Base-by-base conservation (phyloP, 805 yeast species). In the Nakazawaea siamensis region DNA sequence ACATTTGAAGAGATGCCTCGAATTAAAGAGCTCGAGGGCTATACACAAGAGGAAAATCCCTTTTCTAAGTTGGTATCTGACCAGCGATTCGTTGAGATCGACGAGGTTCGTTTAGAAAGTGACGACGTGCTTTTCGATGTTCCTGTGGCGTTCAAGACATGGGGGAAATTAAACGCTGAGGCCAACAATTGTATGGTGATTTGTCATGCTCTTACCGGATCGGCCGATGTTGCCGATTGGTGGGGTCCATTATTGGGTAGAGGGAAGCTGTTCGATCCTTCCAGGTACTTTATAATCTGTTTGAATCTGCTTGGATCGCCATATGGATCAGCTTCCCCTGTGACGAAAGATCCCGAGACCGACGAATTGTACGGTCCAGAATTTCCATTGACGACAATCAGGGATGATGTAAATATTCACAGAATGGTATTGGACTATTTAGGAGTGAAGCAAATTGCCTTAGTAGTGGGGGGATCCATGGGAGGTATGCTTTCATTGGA, bases 401-500 rank as follows among this genome's bases (percentile, higher is more conserved):
- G 94, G 42, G 98, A 92, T 51, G 98, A 92, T 50, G 85, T 87
- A 4, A 66, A 70, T 5, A 73, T 88, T 10, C 97, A 92, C 48
- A 74, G 66, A 45, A 52, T 79, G 33, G 79, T 90, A 2, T 61
- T 92, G 32, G 96, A 88, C 45, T 24, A 30, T 16, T 58, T 92
- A 30, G 87, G 85, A 0, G 85, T 92, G n/a, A 69, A 68, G 35
- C 70, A 76, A 38, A 64, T 90, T 19, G 96, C 97, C 1, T 72
- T 80, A 34, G 94, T 82, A 13, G 73, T 92, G 38, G 98, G 98
- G 26, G 98, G 98, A 0, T 88, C 97, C 18, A 92, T 92, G 98
- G 98, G 98, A 27, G 98, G 98, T 14, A 92, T 92, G 97, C 62
- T 87, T 29, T 86, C 88, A 0, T 62, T 92, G 47, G 98, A 92